Conservation (phyloP, 495 filamentous ascomycete species). For the Saxophila tyrrhenica region DNA sequence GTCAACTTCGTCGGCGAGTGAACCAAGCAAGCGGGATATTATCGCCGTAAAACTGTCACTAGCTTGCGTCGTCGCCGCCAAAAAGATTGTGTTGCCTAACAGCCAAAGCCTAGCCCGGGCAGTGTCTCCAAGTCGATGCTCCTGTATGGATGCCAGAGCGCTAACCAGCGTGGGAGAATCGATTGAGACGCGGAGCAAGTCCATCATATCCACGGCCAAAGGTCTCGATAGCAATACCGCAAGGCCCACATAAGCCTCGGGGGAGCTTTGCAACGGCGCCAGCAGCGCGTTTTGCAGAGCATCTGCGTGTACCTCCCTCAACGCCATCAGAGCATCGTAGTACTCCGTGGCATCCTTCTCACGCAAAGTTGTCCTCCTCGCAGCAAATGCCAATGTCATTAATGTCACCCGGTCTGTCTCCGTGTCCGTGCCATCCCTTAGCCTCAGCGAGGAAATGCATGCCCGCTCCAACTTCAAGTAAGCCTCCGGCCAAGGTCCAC, state of each 20-base stretch:
- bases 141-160: neutral
- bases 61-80: conserved; percentile 41
- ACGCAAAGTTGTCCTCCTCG: conserved; percentile 18
- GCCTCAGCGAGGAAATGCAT: conserved; percentile 19
- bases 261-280: conserved; percentile 8
- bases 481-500: conserved; percentile 26
- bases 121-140: conserved; percentile 21
- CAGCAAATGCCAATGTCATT: conserved; percentile 15
- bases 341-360: conserved; percentile 22
- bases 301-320: conserved; percentile 8
- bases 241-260: conserved; percentile 15
- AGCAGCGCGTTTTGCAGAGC: conserved; percentile 11
- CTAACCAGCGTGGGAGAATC: conserved; percentile 4
- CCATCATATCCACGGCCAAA: conserved; percentile 13
- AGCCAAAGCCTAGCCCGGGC: conserved; percentile 47
- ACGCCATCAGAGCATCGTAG: conserved; percentile 25
- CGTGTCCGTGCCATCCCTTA: neutral
- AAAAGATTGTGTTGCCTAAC: conserved; percentile 66
- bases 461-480: conserved; percentile 27
- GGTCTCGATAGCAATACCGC: conserved; percentile 13
- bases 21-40: conserved; percentile 50
- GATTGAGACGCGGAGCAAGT: conserved; percentile 10
- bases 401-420: conserved; percentile 4
- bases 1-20: conserved; percentile 52
- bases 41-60: conserved; percentile 52